Base-by-base conservation (phyloP, 1,284 basidiomycete species). In the Austroboletus novae-zelandiae region DNA sequence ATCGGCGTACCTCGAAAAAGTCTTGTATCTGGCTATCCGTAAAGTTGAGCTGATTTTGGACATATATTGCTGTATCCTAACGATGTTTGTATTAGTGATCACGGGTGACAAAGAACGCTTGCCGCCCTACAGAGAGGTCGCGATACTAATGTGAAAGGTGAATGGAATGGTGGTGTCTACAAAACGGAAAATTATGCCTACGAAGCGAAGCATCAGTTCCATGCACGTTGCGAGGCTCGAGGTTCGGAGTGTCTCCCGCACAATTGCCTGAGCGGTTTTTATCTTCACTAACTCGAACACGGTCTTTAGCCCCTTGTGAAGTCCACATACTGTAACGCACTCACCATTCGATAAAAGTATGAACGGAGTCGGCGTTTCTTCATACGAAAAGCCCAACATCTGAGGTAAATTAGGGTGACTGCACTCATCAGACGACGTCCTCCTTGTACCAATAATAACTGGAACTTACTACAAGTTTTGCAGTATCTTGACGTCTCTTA, bases 381-480 rank as follows among this genome's bases (percentile, higher is more conserved):
- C 73, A n/a, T 72, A 64, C 0, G 79, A 80, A 55, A 77, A 77
- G 1, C 78, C 79, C 8, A 78, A 55, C 67, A 81, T 72, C 57
- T 80, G 78, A 0, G 79, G 79, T 14, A 80, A 60, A 58, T 76
- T 79, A 13, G 77, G 76, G 49, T 80, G 79, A 53, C 79, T 81
- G 45, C 30, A 48, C 17, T 25, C 14, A 9, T 49, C 29, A 32
- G 15, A 15, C n/a, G 8, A 11, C 10, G 17, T 50, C 15, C 47
- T 34, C 34, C 43, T 50, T 27, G 18, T 8, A 37, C 3, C 23
- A 32, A 40, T 7, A 8, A 31, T 18, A 25, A 30, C 8, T 9
- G 1, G 17, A 31, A 62, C 75, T 47, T 49, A 79, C 79, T 74
- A 75, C 17, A 79, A 53, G 50, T 73, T 74, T 53, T 76, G 75